Base-by-base conservation (phyloP, 179 eudicot species). In the Silene noctiflora region DNA sequence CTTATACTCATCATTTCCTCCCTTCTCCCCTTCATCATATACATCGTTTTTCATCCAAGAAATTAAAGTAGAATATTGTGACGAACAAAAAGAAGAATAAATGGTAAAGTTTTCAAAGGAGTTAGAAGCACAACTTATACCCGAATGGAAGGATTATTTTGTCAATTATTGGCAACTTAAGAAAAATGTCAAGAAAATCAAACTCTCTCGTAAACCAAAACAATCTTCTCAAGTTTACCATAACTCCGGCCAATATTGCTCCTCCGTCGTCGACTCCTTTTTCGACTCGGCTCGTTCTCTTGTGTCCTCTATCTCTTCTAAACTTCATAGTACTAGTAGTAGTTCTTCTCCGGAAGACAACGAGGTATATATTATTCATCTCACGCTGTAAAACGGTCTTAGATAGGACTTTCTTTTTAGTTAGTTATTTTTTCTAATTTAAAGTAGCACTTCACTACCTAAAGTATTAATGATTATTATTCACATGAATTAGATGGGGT, bases 91-190 rank as follows among this genome's bases (percentile, higher is more conserved):
- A 85, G 29, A 67, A 75, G 81, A 31, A 67, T 73, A 81, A 55
- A 95, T 95, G 99, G 95, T 91, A 77, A 92, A 95, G 78, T 95
- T 95, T 77, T 88, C 96, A 2, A 95, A 91, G 81, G 97, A 92
- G 76, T 85, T 89, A 17, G 99, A 95, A 85, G 96, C 87, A 3
- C 97, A 95, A 77, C 84, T 95, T 4, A 87, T 95, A 14, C 99
- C 97, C 10, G 99, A 95, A 82, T 95, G 99, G 99, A 95, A 91
- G 71, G 99, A 91, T 44, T 94, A 92, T 72, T 95, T 95, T 72
- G 94, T 95, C 4, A 97, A 95, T 70, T 95, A 95, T 78, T 80
- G 90, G 82, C 85, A 83, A 29, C 93, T 95, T 13, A 95, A 95
- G 78, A 86, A 88, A 72, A 89, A 87, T 44, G 71, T 95, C 77